These are phyloP conservation scores for Nigrospora oryzae DNA, from an alignment of 2,329 filamentous ascomycete species.

Conservation along the genomic window DNA sequence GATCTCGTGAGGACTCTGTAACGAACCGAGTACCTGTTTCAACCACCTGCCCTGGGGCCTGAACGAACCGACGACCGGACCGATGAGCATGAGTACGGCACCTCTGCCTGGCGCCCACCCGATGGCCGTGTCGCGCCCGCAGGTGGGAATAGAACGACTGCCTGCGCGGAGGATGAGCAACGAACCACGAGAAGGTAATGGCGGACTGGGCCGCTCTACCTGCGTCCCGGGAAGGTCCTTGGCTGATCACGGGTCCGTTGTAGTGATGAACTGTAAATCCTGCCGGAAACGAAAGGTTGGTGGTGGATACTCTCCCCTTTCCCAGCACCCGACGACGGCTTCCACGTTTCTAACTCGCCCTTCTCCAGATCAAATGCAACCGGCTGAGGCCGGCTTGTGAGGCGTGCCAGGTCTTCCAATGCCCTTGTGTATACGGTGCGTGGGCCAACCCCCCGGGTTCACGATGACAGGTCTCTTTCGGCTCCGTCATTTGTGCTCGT, in stretches of 20 bases:
- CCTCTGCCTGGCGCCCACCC: conserved; percentile 35
- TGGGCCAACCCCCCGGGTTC: conserved; percentile 3
- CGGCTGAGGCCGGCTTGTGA: conserved; percentile 76
- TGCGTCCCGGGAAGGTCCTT: not conserved
- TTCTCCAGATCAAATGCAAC: conserved; percentile 78
- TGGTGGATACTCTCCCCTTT: conserved; percentile 5
- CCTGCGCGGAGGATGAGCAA: conserved; percentile 62
- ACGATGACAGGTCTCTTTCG: too few relatives aligned
- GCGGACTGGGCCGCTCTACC: too few relatives aligned
- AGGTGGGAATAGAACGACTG: conserved; percentile 74
- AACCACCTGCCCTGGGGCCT: conserved; percentile 17
- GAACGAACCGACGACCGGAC: conserved; percentile 29
- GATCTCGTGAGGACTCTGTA: too few relatives aligned
- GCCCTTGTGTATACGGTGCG: conserved; percentile 79
- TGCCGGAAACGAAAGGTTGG: conserved; percentile 84
- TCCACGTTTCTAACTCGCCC: conserved; percentile 10
- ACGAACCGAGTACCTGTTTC: not conserved
- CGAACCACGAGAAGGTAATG: conserved; percentile 42
- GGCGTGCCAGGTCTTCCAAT: conserved; percentile 83
- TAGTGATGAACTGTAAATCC: conserved; percentile 82
- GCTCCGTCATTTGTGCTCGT: not conserved
- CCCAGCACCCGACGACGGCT: conserved; percentile 3
- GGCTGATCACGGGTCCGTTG: conserved; percentile 24
- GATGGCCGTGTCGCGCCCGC: conserved; percentile 59
- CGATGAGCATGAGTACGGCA: conserved; percentile 30